Percentiles rank a stretch among this genome's conserved stretches.
phyloP scores from a whole-genome alignment of 495 filamentous ascomycete genomes.

The Hyaloscypha bicolor region DNA sequence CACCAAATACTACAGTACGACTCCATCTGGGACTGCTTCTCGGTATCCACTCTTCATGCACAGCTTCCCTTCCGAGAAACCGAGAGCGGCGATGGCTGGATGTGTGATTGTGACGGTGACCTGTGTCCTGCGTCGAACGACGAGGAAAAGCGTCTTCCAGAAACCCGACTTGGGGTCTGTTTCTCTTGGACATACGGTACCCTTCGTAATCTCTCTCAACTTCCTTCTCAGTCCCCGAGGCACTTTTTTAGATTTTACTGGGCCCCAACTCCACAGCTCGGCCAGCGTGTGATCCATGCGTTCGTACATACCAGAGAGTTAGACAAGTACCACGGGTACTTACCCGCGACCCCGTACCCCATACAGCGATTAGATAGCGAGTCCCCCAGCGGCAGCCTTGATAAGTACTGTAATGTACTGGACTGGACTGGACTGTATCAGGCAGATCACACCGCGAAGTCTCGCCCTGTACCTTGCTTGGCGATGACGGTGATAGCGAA shows the following conservation, averaged over 20 bases:
- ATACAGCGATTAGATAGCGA: constrained; percentile 19
- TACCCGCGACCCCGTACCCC: not conserved
- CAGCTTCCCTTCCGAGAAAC: constrained; percentile 7
- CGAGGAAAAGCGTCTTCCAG: not conserved
- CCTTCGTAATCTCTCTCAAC: not conserved
- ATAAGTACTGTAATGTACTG: not conserved
- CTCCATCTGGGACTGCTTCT: not conserved
- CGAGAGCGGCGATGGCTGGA: not conserved
- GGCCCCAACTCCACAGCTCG: constrained; percentile 2
- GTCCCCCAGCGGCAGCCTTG: not conserved
- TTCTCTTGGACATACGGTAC: not conserved
- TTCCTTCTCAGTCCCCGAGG: not conserved
- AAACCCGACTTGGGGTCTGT: not conserved
- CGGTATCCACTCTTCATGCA: constrained; percentile 10
- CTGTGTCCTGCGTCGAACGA: not conserved
- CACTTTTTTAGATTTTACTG: not conserved
- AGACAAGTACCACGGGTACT: too few relatives aligned
- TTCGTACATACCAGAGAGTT: not conserved
- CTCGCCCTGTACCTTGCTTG: constrained; percentile 21
- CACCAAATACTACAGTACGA: not conserved
- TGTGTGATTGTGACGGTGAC: not conserved
- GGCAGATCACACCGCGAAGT: not conserved
- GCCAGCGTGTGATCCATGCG: constrained; percentile 8
- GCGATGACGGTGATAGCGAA: constrained; percentile 21
- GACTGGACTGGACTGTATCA: not conserved